phyloP scores from a whole-genome alignment of 176 grass and related monocot genomes.

The Oryza glaberrima region DNA sequence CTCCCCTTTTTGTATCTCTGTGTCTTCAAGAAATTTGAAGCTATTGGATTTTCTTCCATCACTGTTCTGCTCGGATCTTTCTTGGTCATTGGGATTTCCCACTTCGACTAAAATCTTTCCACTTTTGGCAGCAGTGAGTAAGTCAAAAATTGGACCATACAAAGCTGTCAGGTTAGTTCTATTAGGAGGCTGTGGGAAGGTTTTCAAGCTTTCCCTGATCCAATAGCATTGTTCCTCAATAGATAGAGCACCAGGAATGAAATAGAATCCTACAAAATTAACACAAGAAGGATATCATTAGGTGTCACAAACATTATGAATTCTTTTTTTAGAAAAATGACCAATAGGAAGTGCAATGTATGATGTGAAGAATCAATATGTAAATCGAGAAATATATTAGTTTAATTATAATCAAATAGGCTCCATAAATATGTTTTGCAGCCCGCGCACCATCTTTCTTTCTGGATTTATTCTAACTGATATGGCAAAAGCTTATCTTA shows the following conservation, averaged over 20 bases:
- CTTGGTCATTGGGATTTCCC: constrained; percentile 30
- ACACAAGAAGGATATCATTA: constrained; percentile 9
- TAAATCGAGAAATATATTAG: constrained; percentile 15
- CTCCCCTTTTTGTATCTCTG: constrained; percentile 5
- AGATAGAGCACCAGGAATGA: constrained; percentile 74
- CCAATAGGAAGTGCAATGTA: neutral
- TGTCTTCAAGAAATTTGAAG: constrained; percentile 52
- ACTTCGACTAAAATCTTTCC: constrained; percentile 63
- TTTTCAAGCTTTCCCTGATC: constrained; percentile 80
- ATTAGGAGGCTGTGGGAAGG: constrained; percentile 90
- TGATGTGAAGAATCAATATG: neutral
- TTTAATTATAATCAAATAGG: neutral
- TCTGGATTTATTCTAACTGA: neutral
- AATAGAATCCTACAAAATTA: constrained; percentile 74
- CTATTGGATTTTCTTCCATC: constrained; percentile 15
- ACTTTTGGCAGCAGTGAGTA: constrained; percentile 60
- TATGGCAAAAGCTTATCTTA: neutral
- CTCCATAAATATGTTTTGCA: neutral
- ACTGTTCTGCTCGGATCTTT: constrained; percentile 18
- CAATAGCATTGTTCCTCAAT: constrained; percentile 74
- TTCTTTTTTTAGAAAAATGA: neutral
- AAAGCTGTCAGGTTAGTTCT: constrained; percentile 76
- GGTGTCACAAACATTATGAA: neutral
- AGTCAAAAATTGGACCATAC: constrained; percentile 74
- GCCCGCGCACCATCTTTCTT: neutral